Conservation (phyloP, 1,284 basidiomycete genomes). For the Cryptococcus sp. region DNA sequence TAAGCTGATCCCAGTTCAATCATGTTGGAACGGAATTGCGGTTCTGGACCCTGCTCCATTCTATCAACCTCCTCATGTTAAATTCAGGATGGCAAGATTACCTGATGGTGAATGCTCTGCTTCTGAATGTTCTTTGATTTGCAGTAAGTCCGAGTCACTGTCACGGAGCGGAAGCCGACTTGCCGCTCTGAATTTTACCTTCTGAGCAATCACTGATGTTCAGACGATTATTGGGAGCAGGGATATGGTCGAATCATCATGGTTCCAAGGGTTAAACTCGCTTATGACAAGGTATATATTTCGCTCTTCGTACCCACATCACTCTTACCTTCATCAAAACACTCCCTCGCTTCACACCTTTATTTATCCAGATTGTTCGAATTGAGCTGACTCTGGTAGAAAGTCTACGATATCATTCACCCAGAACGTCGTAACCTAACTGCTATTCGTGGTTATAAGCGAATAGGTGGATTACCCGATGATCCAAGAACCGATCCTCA, state of each 20-base stretch:
- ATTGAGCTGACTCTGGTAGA: constrained; percentile 50
- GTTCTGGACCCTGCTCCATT: constrained; percentile 88
- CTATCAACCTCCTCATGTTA: constrained; percentile 79
- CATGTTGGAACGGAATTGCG: constrained; percentile 95
- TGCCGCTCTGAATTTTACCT: not conserved
- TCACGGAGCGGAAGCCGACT: not conserved
- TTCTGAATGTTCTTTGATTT: constrained; percentile 87
- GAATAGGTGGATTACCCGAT: constrained; percentile 85
- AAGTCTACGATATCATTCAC: constrained; percentile 89
- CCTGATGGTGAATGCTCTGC: constrained; percentile 84
- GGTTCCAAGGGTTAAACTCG: constrained; percentile 91
- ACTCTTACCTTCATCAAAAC: no score
- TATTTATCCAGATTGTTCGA: not conserved
- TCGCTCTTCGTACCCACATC: no score
- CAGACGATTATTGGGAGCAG: constrained; percentile 73
- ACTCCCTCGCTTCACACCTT: no score
- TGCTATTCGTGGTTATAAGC: constrained; percentile 84
- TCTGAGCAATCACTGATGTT: no score
- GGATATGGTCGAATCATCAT: constrained; percentile 93
- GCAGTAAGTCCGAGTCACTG: constrained; percentile 57
- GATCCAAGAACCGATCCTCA: constrained; percentile 91
- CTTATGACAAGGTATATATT: constrained; percentile 89
- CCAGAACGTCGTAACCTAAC: constrained; percentile 80
- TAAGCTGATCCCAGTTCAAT: constrained; percentile 59
- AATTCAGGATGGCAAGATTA: constrained; percentile 83